Evolutionary conservation across 2,329 filamentous ascomycete species (phyloP), one percentile per base, ranked within the genome.

Genomic region (Huntiella abstrusa): DNA sequence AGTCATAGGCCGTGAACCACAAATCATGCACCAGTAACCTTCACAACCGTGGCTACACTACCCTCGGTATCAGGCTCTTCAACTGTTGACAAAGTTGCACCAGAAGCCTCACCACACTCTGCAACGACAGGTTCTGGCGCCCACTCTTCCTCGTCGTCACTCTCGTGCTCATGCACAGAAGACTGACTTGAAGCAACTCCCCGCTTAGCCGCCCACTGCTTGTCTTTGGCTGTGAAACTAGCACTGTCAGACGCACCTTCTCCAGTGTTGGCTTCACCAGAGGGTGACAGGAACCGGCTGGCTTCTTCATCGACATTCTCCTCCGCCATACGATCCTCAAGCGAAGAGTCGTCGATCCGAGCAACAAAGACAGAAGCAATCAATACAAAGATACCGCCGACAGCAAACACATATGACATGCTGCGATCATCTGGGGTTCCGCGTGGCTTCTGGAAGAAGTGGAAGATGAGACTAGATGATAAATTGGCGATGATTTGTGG

Each of bases 401-500:
- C 78, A 15, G 87, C 75, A 54, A 96, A 65, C 37, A 94, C 85
- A 65, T 88, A 84, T 12, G 80, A 78, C 43, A 95, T 83, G 59
- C 83, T 92, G 53, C 81, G 76, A 62, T 96, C 88, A 33, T 85
- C 87, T 0, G 84, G 80, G 4, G 71, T 74, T 4, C 86, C 87
- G 52, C 88, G 72, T 1, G 84, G 85, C 61, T 93, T 94, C 64
- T 96, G 87, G 55, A 88, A 72, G 36, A 80, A 65, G 57, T 76
- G 79, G 65, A 96, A 96, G 51, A 96, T 82, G 50, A 81, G 66
- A 56, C 81, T 86, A 50, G 83, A 88, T 17, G 82, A 76, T 22
- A 95, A 64, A 4, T 86, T 95, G 8, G 88, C 86, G 46, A 95
- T 71, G 51, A 95, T 87, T 59, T 96, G 88, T 1, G 88, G 88